Evolutionary conservation across 352 stramenopile species (phyloP).

Genomic region (Chrysophaeum taylorii): DNA sequence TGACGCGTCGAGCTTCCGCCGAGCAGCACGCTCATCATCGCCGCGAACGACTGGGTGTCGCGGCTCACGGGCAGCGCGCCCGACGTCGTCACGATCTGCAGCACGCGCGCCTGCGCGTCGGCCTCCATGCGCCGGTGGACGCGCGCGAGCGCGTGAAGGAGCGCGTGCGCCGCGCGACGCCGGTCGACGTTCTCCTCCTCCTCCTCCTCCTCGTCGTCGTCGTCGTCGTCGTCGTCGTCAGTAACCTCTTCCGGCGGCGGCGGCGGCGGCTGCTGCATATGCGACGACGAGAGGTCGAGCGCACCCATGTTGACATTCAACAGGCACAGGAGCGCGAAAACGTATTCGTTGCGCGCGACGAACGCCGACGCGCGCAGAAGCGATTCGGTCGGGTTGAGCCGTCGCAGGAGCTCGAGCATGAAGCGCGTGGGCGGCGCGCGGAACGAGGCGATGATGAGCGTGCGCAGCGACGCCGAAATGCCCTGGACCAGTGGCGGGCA

Average conservation of each 20-base stretch:
- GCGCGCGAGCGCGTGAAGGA: slow-evolving; percentile 24
- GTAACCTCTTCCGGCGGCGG: too few species aligned
- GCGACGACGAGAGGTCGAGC: too few species aligned
- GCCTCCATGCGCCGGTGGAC: slow-evolving; percentile 26
- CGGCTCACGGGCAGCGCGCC: slow-evolving; percentile 34
- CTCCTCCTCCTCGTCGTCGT: background rate
- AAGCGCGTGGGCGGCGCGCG: slow-evolving; percentile 37
- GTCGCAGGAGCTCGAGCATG: slow-evolving; percentile 28
- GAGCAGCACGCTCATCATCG: slow-evolving; percentile 27
- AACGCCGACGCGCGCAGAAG: slow-evolving; percentile 33
- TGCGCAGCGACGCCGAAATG: slow-evolving; percentile 36
- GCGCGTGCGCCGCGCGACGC: slow-evolving; percentile 8
- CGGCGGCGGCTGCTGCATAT: too few species aligned
- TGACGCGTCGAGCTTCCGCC: slow-evolving; percentile 10
- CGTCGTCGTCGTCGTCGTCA: slow-evolving; percentile 10
- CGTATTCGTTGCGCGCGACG: slow-evolving; percentile 38
- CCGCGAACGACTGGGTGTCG: slow-evolving; percentile 34
- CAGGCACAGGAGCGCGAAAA: slow-evolving; percentile 40
- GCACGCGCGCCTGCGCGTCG: slow-evolving; percentile 25
- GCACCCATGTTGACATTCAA: slow-evolving; percentile 47
- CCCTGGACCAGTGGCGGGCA: slow-evolving; percentile 23
- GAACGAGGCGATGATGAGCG: slow-evolving; percentile 41
- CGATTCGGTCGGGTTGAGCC: slow-evolving; percentile 38
- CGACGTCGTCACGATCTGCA: slow-evolving; percentile 16
- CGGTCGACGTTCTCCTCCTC: background rate